Evolutionary conservation across 2,329 filamentous ascomycete genomes (phyloP), one percentile per base, ranked within the genome.

Genomic region (Trichoderma sp.): DNA sequence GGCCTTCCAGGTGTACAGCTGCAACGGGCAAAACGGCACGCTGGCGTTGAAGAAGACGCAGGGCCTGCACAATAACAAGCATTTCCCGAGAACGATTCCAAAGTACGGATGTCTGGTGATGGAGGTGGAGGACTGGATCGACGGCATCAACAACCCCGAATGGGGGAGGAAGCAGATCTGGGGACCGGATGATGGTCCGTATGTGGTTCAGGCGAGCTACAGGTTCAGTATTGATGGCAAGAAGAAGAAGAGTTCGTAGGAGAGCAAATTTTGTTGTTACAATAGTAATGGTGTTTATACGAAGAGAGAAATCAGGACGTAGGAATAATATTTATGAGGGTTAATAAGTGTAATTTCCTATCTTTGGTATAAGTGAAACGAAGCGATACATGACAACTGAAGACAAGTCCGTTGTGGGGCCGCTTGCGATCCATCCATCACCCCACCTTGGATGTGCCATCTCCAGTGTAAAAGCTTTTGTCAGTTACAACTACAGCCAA

Each of bases 91-190:
- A 47, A 88, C 87, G 8, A 91, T 94, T 30, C 86, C 89, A 71
- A 80, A 95, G 84, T 93, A 94, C 78, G 94, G 93, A 36, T 98
- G 95, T 81, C 79, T 97, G 30, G 95, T 97, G 63, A 88, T 98
- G 81, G 95, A 98, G 84, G 93, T 96, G 14, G 89, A 98, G 85
- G 94, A 96, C 80, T 98, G 90, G 89, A 97, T 98, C 78, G 95
- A 97, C 79, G 94, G 87, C 30, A 96, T 98, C 83, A 98, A 97
- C 83, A 89, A 97, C 76, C 95, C 95, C 0, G 89, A 94, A 81
- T 98, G 95, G 95, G 90, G 90, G 72, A 88, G 95, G 70, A 90
- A 86, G 82, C 89, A 91, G 78, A 83, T 92, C 73, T 91, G 83
- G 76, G 85, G 82, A 34, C 90, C 90, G 0, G 88, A 86, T 9